Evolutionary conservation across 2,329 filamentous ascomycete genomes (phyloP).

Genomic region (Cercospora sp.): DNA sequence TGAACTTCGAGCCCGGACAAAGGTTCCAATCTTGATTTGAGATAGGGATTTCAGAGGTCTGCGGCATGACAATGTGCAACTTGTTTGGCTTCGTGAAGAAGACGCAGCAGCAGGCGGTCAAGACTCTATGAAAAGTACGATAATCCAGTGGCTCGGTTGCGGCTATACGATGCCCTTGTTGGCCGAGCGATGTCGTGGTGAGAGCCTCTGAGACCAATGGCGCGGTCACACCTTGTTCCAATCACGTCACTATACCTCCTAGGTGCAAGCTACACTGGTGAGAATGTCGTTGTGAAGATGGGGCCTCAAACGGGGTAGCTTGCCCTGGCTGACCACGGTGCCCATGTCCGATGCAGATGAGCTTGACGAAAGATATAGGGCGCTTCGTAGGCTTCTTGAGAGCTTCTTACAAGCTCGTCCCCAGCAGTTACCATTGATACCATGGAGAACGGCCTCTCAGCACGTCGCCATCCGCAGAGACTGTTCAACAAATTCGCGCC

Average conservation of each 20-base stretch:
- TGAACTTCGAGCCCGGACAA: neutral
- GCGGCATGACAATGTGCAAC: neutral
- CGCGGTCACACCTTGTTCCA: neutral
- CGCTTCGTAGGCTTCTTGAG: neutral
- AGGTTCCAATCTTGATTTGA: no score
- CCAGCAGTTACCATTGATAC: neutral
- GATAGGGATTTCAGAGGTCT: neutral
- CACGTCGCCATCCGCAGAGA: constrained; percentile 3
- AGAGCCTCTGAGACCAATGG: neutral
- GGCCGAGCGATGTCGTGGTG: neutral
- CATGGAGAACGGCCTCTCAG: neutral
- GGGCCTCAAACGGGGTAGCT: neutral
- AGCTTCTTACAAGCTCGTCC: neutral
- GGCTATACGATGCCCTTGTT: neutral
- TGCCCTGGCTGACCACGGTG: neutral
- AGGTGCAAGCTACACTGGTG: neutral
- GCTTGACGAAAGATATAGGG: neutral
- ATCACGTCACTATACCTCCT: neutral
- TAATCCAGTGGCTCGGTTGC: neutral
- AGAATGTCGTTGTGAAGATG: neutral
- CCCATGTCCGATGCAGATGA: neutral
- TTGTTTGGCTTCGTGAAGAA: neutral
- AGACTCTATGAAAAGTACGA: neutral
- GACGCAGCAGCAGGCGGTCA: neutral
- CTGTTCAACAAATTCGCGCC: constrained; percentile 15